Conservation (phyloP, 495 filamentous ascomycete genomes). For the Chaetomium tenue region DNA sequence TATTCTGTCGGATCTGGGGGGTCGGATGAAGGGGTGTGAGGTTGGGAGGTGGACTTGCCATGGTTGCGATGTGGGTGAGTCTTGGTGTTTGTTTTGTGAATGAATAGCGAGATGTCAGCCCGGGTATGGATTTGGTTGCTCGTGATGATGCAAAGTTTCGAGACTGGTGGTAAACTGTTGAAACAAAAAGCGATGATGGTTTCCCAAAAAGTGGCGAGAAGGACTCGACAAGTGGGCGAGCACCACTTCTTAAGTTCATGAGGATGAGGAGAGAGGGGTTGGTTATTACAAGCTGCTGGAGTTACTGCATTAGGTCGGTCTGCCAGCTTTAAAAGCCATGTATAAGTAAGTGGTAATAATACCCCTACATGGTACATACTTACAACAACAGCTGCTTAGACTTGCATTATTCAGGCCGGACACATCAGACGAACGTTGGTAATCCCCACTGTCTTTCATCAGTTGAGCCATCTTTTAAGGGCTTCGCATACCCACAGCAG, state of each 20-base stretch:
- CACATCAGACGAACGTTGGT: slow-evolving; percentile 13
- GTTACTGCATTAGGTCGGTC: not conserved
- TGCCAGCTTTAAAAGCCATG: not conserved
- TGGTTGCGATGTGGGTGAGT: slow-evolving; percentile 11
- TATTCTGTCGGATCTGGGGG: not conserved
- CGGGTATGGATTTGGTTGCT: not conserved
- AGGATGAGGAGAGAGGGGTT: not conserved
- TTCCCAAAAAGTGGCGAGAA: slow-evolving; percentile 6
- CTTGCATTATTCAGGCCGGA: not conserved
- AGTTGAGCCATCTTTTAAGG: not conserved
- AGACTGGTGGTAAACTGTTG: not conserved
- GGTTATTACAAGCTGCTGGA: not conserved
- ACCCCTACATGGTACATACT: not conserved
- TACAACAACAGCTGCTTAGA: not conserved
- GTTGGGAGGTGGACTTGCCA: not conserved
- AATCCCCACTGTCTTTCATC: not conserved
- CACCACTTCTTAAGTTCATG: slow-evolving; percentile 11
- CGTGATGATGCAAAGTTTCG: not conserved
- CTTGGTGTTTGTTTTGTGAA: not conserved
- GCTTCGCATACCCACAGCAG: too few relatives aligned
- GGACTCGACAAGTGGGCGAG: slow-evolving; percentile 1
- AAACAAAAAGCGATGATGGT: not conserved
- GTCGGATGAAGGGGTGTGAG: not conserved
- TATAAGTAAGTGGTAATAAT: not conserved
- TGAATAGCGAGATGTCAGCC: not conserved